Evolutionary conservation across 2,329 filamentous ascomycete genomes (phyloP), one percentile per base, ranked within the genome.

Genomic region (Phoma sp.): DNA sequence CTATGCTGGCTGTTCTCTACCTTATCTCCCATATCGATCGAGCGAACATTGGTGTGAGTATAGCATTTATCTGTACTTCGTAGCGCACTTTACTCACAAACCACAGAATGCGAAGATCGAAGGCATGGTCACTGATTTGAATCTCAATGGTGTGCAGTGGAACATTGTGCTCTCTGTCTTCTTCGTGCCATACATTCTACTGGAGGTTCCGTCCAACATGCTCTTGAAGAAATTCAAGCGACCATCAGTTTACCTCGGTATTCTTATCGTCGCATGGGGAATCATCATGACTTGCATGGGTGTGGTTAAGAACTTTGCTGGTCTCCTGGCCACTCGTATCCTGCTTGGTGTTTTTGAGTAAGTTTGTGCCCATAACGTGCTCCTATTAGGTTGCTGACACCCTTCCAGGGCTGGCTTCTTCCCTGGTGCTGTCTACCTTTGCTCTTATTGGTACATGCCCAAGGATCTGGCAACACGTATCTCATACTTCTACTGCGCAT

Each of bases 131-230:
- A 74, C 76, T 3, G 86, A 89, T 47, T 75, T 88, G 12, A 65
- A 74, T 1, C 77, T 88, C 49, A 68, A 70, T 46, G 73, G 83
- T 57, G 79, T 78, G 2, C 75, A 89, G 68, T 88, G 87, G 66
- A 81, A 83, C 32, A 85, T 84, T 1, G 85, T 83, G 36, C 74
- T 87, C 21, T 83, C 81, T 5, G 86, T 88, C 45, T 76, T 88
- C 45, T 87, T 87, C 67, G 78, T 79, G 21, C 76, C 81, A 25
- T 66, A 67, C 57, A 47, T 76, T 54, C 57, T 66, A 53, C 56
- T 65, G 11, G 65, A 72, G 38, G 59, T 80, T 3, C 77, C 78
- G 0, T 76, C 72, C 2, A 80, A 80, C 57, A 75, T 79, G 65
- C 61, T 79, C 14, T 61, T 79, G 47, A 72, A 68, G 29, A 56